Conservation (phyloP, 2,329 filamentous ascomycete species). For the Chrysosporium queenslandicum region DNA sequence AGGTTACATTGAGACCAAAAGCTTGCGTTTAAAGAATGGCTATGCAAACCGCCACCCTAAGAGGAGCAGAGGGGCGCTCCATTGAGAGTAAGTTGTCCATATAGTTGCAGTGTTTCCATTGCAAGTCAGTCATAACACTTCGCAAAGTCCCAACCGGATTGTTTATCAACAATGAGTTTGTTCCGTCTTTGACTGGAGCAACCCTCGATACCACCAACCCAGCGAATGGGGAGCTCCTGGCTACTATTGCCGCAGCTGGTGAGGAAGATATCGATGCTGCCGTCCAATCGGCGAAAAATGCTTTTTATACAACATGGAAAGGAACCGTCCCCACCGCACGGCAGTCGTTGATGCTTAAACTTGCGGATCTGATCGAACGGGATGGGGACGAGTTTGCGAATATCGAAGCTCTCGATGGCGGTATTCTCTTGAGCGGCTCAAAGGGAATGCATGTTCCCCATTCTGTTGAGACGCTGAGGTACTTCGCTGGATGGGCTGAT, state of each 20-base stretch:
- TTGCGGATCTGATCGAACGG: slow-evolving; percentile 24
- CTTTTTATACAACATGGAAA: slow-evolving; percentile 21
- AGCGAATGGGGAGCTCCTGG: slow-evolving; percentile 20
- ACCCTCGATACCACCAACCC: slow-evolving; percentile 22
- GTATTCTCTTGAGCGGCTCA: slow-evolving; percentile 21
- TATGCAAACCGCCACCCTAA: neutral
- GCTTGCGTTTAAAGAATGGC: neutral
- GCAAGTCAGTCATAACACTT: neutral
- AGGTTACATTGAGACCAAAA: neutral
- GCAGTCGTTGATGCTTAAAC: slow-evolving; percentile 19
- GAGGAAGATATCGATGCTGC: slow-evolving; percentile 22
- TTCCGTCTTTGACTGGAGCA: slow-evolving; percentile 18
- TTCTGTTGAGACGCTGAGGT: slow-evolving; percentile 20
- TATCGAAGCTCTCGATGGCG: slow-evolving; percentile 23
- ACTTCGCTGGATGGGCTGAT: slow-evolving; percentile 26
- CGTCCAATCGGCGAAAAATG: slow-evolving; percentile 15
- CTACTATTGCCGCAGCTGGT: slow-evolving; percentile 16
- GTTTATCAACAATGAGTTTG: slow-evolving; percentile 11
- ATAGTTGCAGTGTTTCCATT: neutral
- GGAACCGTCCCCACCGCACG: slow-evolving; percentile 18
- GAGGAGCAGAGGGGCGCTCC: neutral
- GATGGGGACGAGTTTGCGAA: slow-evolving; percentile 23
- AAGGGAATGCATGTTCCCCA: slow-evolving; percentile 21
- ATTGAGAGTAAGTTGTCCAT: neutral
- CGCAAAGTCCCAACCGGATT: slow-evolving; percentile 5